Conservation (phyloP, 2,329 filamentous ascomycete species). For the Diplodia corticola region DNA sequence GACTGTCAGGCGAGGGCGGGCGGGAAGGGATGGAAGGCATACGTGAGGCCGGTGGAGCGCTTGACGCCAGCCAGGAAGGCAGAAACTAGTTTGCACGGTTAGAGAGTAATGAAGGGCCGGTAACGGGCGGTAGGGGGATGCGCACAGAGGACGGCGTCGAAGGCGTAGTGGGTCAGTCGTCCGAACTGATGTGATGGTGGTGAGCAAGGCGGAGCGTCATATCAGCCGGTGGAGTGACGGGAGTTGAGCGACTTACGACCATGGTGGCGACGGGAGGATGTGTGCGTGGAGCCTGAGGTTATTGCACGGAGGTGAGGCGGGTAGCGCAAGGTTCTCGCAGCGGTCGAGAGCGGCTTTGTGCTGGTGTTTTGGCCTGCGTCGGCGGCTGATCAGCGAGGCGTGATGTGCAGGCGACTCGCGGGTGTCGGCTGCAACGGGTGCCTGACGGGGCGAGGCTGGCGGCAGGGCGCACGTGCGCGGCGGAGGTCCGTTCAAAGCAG, state of each 20-base stretch:
- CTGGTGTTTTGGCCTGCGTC: conserved; percentile 20
- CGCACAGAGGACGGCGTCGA: conserved; percentile 90
- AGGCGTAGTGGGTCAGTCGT: conserved; percentile 89
- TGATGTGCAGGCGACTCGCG: conserved; percentile 20
- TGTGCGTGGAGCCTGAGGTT: conserved; percentile 14
- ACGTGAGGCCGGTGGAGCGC: conserved; percentile 97
- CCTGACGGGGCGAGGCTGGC: not conserved
- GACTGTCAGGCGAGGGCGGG: conserved; percentile 25
- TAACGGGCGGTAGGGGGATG: conserved; percentile 27
- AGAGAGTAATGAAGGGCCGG: conserved; percentile 19
- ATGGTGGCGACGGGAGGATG: conserved; percentile 30
- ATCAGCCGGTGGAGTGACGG: conserved; percentile 22
- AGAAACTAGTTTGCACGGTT: conserved; percentile 63
- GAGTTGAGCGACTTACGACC: conserved; percentile 39
- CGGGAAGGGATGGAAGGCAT: conserved; percentile 52
- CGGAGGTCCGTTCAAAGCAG: not conserved
- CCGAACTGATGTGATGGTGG: conserved; percentile 74
- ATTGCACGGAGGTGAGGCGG: conserved; percentile 21
- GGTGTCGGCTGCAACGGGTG: conserved; percentile 15
- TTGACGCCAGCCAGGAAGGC: conserved; percentile 96
- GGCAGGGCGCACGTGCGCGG: conserved; percentile 1
- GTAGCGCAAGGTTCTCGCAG: conserved; percentile 10
- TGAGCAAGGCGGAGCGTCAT: conserved; percentile 46
- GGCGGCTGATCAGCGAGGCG: conserved; percentile 18
- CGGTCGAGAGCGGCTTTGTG: not conserved